Evolutionary conservation across 768 basidiomycete species (phyloP).

Genomic region (Boletus coccyginus): DNA sequence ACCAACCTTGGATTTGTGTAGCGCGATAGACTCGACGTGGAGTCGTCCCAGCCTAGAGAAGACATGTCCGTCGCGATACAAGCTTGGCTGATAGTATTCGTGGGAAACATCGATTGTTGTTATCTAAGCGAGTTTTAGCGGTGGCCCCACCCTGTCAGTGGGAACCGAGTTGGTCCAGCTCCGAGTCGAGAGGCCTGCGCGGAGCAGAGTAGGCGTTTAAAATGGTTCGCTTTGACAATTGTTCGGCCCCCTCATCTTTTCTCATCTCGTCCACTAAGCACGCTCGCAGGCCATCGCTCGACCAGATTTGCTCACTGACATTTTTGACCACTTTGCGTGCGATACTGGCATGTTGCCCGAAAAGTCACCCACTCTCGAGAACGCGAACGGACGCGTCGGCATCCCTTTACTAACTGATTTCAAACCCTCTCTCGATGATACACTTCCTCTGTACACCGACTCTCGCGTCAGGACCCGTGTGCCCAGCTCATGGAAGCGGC

Average conservation of each 20-base stretch:
- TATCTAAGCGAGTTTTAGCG: slow-evolving; percentile 11
- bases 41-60: background rate
- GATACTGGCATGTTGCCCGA: slow-evolving; percentile 7
- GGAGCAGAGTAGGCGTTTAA: too few species aligned
- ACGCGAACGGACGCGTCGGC: background rate
- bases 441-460: slow-evolving; percentile 22
- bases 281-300: background rate
- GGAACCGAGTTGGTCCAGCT: background rate
- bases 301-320: background rate
- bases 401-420: background rate
- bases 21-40: slow-evolving; percentile 13
- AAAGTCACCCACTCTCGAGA: background rate
- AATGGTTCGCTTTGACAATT: too few species aligned
- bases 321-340: background rate
- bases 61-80: background rate
- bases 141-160: background rate
- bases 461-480: background rate
- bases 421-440: background rate
- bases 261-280: background rate
- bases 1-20: slow-evolving; percentile 11
- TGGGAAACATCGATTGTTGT: background rate
- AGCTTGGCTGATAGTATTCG: background rate
- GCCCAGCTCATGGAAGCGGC: slow-evolving; percentile 10
- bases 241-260: background rate
- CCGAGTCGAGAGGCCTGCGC: too few species aligned